Percentiles rank a stretch among this genome's conserved stretches.
phyloP scores from a whole-genome alignment of 805 yeast species.

The Suhomyces sp. region DNA sequence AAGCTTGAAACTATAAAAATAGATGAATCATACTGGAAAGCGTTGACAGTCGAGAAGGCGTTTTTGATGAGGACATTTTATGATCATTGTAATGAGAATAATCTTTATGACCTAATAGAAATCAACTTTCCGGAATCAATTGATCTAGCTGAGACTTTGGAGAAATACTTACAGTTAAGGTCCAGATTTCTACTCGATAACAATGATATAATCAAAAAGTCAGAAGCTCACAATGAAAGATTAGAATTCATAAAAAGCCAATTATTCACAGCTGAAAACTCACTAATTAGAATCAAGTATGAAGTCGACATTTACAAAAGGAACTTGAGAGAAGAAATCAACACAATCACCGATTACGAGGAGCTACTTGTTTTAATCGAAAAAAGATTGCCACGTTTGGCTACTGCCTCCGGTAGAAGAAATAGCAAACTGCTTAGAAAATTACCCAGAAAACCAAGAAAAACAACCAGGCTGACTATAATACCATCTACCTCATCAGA shows the following conservation, averaged over 20 bases:
- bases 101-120: slow-evolving; percentile 56
- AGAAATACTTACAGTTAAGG: slow-evolving; percentile 54
- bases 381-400: slow-evolving; percentile 14
- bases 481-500: background rate
- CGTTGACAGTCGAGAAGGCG: slow-evolving; percentile 70
- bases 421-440: background rate
- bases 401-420: background rate
- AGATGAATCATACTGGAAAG: slow-evolving; percentile 64
- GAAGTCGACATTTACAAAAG: slow-evolving; percentile 17
- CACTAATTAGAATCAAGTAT: slow-evolving; percentile 14
- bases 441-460: slow-evolving; percentile 10
- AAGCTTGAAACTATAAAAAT: slow-evolving; percentile 57
- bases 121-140: slow-evolving; percentile 76
- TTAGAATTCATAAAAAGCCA: slow-evolving; percentile 15
- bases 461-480: slow-evolving; percentile 10
- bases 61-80: slow-evolving; percentile 68
- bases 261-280: slow-evolving; percentile 16
- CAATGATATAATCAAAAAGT: slow-evolving; percentile 16
- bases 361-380: slow-evolving; percentile 10
- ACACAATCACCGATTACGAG: slow-evolving; percentile 13
- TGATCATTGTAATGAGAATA: slow-evolving; percentile 57
- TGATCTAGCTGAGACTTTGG: slow-evolving; percentile 58
- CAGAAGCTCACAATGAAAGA: slow-evolving; percentile 15
- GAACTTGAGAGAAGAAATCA: slow-evolving; percentile 8
- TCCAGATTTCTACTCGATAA: slow-evolving; percentile 20